Evolutionary conservation across 202 grass and related monocot species (phyloP).

Genomic region (Eragrostis tef): DNA sequence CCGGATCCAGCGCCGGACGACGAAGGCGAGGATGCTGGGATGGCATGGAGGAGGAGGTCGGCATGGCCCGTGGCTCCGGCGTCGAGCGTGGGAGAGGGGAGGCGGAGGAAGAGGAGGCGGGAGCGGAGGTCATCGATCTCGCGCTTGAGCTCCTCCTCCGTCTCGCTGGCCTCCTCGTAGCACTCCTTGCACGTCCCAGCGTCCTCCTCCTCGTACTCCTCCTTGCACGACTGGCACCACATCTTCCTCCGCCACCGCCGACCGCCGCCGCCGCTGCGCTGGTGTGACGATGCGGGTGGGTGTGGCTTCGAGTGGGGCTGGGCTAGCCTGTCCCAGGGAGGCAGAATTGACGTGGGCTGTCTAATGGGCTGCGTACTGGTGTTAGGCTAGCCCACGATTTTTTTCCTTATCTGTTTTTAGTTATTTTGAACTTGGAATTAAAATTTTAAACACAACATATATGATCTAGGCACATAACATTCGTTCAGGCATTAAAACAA

Average conservation of each 20-base stretch:
- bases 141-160: constrained; percentile 94
- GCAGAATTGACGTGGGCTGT: not conserved
- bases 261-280: not conserved
- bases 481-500: no score
- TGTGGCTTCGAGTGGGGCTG: no score
- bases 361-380: not conserved
- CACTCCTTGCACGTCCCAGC: constrained; percentile 97
- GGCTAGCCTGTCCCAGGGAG: not conserved
- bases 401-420: no score
- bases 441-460: no score
- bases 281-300: not conserved
- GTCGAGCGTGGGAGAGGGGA: constrained; percentile 46
- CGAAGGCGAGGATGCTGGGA: constrained; percentile 30
- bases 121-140: constrained; percentile 94
- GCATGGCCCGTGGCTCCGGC: constrained; percentile 34
- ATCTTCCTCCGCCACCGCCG: constrained; percentile 38
- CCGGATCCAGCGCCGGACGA: not conserved
- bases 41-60: constrained; percentile 60
- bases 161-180: constrained; percentile 98
- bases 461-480: no score
- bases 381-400: no score
- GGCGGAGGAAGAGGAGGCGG: constrained; percentile 69
- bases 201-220: constrained; percentile 83
- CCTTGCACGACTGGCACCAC: constrained; percentile 88
- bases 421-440: no score